phyloP scores from a whole-genome alignment of 2,329 filamentous ascomycete genomes.

The Clarireedia homoeocarpa region DNA sequence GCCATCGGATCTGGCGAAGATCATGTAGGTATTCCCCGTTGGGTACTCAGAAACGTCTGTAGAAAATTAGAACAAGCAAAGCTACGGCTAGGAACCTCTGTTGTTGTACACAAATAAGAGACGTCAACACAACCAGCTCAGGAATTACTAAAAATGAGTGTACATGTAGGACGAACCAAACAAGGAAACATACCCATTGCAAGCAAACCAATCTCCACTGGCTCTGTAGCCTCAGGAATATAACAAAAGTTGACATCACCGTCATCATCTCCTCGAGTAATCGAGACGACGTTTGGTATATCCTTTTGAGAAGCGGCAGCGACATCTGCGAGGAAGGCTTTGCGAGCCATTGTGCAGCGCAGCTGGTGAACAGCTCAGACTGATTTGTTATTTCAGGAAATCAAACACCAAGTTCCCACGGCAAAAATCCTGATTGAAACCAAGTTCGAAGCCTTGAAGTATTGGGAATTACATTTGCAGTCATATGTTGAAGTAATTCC shows the following conservation, averaged over 20 bases:
- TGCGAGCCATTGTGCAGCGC: constrained; percentile 49
- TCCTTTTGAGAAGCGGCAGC: constrained; percentile 31
- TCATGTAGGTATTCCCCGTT: constrained; percentile 38
- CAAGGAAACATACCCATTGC: constrained; percentile 15
- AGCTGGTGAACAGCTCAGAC: neutral
- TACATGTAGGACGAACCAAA: neutral
- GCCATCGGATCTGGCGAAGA: constrained; percentile 43
- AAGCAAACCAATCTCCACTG: constrained; percentile 23
- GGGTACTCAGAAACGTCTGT: constrained; percentile 50
- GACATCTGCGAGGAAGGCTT: constrained; percentile 55
- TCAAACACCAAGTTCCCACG: neutral
- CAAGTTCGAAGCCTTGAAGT: too few relatives aligned
- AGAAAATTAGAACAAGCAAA: neutral
- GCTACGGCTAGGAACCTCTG: neutral
- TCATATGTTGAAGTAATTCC: too few relatives aligned
- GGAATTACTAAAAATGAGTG: neutral
- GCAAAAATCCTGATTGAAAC: neutral
- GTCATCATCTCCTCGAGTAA: constrained; percentile 60
- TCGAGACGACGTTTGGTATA: constrained; percentile 42
- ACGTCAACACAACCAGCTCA: too few relatives aligned
- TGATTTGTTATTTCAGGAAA: neutral
- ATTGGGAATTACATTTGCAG: too few relatives aligned
- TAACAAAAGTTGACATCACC: constrained; percentile 62
- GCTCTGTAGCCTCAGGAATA: constrained; percentile 22
- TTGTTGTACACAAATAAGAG: neutral